phyloP scores from a whole-genome alignment of 176 grass and related monocot species.

The Rhynchospora tenuis region DNA sequence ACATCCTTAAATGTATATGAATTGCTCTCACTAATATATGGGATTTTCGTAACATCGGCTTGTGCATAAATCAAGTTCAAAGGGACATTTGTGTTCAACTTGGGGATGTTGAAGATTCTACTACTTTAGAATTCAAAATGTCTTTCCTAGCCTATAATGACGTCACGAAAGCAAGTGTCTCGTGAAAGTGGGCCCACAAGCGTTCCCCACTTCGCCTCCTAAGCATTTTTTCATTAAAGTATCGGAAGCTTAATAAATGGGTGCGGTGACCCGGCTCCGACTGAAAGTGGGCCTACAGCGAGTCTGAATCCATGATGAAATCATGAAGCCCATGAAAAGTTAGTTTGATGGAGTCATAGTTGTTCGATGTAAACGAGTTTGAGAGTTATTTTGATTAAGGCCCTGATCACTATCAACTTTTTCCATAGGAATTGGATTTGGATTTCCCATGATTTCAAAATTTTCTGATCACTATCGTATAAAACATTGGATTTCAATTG shows the following conservation, averaged over 20 bases:
- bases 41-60: no score
- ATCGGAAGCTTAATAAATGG: background rate
- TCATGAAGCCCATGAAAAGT: background rate
- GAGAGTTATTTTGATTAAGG: background rate
- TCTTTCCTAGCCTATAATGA: background rate
- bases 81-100: constrained; percentile 5
- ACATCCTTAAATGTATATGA: no score
- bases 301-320: background rate
- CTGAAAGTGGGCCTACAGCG: background rate
- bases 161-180: background rate
- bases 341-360: background rate
- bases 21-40: no score
- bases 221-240: background rate
- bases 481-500: no score
- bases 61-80: background rate
- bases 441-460: no score
- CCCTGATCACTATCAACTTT: no score
- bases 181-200: background rate
- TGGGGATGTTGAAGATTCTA: background rate
- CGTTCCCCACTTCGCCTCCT: background rate
- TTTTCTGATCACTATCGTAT: no score
- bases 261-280: background rate
- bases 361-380: background rate
- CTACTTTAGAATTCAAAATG: background rate
- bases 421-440: no score